Conservation (phyloP, 305 asterid genomes). For the Fraxinus angustifolia region DNA sequence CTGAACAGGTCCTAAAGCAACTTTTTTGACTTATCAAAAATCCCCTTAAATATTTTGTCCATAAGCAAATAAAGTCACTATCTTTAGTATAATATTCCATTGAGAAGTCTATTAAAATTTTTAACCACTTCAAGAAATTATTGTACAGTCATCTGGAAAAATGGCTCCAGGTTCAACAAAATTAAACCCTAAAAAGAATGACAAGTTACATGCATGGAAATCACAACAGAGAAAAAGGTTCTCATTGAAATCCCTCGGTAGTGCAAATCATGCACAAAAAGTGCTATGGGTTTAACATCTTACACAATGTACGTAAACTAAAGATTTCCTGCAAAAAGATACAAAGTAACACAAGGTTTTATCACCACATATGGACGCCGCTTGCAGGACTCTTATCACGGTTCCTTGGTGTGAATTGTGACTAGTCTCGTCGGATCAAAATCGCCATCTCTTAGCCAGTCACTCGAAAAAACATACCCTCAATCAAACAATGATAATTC, state of each 20-base stretch:
- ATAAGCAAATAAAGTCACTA: background rate
- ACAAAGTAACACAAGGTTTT: background rate
- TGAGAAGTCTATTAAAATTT: background rate
- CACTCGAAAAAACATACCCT: background rate
- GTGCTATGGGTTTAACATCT: background rate
- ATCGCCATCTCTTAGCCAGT: background rate
- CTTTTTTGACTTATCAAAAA: too few species aligned
- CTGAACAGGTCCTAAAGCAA: background rate
- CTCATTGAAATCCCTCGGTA: background rate
- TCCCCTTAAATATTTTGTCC: background rate
- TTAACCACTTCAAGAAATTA: background rate
- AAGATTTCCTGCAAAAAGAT: slow-evolving; percentile 2
- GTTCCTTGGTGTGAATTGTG: background rate
- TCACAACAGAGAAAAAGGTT: background rate
- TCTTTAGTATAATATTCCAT: background rate
- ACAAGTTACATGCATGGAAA: background rate
- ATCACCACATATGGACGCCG: background rate
- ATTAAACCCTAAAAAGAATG: background rate
- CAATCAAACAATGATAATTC: background rate
- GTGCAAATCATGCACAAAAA: background rate
- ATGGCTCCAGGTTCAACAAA: background rate
- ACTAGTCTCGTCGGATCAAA: background rate
- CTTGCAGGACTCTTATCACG: background rate
- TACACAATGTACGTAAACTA: background rate
- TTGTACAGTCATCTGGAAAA: background rate